Conservation (phyloP, 1,284 basidiomycete species). For the Filobasidium uniguttulatum region DNA sequence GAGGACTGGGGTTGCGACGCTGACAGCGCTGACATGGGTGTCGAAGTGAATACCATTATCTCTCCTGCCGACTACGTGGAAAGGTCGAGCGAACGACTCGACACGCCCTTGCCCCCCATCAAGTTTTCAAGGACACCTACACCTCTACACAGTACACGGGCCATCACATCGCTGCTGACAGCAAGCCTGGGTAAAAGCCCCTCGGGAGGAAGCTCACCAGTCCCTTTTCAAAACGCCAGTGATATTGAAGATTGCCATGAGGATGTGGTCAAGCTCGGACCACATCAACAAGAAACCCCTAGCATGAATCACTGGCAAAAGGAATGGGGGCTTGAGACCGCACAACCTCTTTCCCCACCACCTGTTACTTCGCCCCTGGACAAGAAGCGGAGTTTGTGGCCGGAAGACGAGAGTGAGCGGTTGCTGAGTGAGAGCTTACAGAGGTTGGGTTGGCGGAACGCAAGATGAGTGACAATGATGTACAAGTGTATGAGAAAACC, state of each 20-base stretch:
- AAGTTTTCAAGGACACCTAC: neutral
- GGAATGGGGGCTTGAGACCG: neutral
- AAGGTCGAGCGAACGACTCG: neutral
- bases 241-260: neutral
- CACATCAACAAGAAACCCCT: too few species aligned
- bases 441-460: constrained; percentile 9
- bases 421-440: constrained; percentile 15
- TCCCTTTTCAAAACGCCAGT: too few species aligned
- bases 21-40: neutral
- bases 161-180: neutral
- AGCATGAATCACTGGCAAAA: neutral
- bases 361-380: constrained; percentile 1
- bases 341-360: neutral
- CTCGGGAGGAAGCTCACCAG: too few species aligned
- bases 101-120: neutral
- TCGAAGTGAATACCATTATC: neutral
- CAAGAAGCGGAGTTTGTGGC: constrained; percentile 11
- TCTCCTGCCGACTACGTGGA: neutral
- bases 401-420: constrained; percentile 13
- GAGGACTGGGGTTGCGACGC: neutral
- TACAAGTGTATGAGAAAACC: too few species aligned
- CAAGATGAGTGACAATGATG: too few species aligned
- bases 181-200: neutral
- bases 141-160: neutral
- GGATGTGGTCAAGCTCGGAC: too few species aligned